Conservation (phyloP, 768 basidiomycete species). For the Pulveroboletus sp. region DNA sequence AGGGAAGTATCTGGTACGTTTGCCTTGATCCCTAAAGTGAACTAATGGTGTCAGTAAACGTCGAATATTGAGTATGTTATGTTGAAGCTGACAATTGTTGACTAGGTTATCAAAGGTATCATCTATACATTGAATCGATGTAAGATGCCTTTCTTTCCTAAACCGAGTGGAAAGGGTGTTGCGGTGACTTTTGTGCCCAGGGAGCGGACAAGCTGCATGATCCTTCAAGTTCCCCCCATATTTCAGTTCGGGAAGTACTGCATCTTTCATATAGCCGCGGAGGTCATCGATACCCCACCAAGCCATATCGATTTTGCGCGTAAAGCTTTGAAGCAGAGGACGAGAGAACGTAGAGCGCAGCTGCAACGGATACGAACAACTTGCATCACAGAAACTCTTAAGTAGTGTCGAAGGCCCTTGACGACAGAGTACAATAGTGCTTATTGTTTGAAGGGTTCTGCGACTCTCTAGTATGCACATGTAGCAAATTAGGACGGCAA, state of each 20-base stretch:
- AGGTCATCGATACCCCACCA: slow-evolving; percentile 33
- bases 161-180: slow-evolving; percentile 34
- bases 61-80: neutral
- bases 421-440: slow-evolving; percentile 16
- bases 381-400: slow-evolving; percentile 14
- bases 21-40: slow-evolving; percentile 21
- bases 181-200: slow-evolving; percentile 35
- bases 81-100: slow-evolving; percentile 25
- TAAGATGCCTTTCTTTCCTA: slow-evolving; percentile 30
- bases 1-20: slow-evolving; percentile 30
- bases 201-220: slow-evolving; percentile 18
- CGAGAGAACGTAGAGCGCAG: neutral
- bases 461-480: neutral
- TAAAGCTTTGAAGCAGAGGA: neutral
- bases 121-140: slow-evolving; percentile 25
- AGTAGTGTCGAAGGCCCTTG: slow-evolving; percentile 16
- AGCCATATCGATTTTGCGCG: slow-evolving; percentile 16
- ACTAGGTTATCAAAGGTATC: slow-evolving; percentile 28
- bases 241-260: slow-evolving; percentile 32
- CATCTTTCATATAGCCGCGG: slow-evolving; percentile 34
- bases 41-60: slow-evolving; percentile 1
- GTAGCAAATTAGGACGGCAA: slow-evolving; percentile 7
- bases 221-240: slow-evolving; percentile 21
- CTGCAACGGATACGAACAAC: neutral
- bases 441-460: slow-evolving; percentile 15